Conservation (phyloP, 495 filamentous ascomycete genomes). For the Penicillium riverlandense region DNA sequence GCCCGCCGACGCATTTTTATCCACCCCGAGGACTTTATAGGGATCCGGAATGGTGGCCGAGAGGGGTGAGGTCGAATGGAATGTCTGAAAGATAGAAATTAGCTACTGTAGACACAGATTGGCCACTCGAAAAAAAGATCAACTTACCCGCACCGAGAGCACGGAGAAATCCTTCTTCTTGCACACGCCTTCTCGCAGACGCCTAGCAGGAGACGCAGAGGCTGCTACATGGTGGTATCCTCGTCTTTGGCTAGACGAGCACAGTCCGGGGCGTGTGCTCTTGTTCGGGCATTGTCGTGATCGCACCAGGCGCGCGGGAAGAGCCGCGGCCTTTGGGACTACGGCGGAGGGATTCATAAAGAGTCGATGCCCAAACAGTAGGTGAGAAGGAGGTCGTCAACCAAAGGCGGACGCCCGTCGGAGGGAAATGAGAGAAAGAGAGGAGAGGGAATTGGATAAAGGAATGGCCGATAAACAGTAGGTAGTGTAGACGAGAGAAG, state of each 20-base stretch:
- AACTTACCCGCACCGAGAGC: constrained; percentile 26
- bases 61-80: constrained; percentile 63
- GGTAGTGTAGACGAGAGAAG: constrained; percentile 14
- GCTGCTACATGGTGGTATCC: constrained; percentile 19
- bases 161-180: constrained; percentile 13
- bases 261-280: constrained; percentile 11
- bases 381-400: constrained; percentile 7
- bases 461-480: background rate
- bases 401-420: too few species aligned
- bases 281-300: constrained; percentile 32
- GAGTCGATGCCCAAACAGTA: constrained; percentile 11
- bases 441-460: background rate
- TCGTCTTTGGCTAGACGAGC: constrained; percentile 18
- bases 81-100: constrained; percentile 43
- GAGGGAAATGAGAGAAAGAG: background rate
- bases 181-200: constrained; percentile 16
- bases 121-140: background rate
- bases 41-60: constrained; percentile 69
- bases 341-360: constrained; percentile 36
- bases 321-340: constrained; percentile 40
- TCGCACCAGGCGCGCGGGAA: constrained; percentile 37
- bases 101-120: background rate
- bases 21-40: constrained; percentile 79
- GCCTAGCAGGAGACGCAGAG: constrained; percentile 14
- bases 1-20: constrained; percentile 64